phyloP scores from a whole-genome alignment of 2,329 filamentous ascomycete genomes.

The Ceratocystis destructans region DNA sequence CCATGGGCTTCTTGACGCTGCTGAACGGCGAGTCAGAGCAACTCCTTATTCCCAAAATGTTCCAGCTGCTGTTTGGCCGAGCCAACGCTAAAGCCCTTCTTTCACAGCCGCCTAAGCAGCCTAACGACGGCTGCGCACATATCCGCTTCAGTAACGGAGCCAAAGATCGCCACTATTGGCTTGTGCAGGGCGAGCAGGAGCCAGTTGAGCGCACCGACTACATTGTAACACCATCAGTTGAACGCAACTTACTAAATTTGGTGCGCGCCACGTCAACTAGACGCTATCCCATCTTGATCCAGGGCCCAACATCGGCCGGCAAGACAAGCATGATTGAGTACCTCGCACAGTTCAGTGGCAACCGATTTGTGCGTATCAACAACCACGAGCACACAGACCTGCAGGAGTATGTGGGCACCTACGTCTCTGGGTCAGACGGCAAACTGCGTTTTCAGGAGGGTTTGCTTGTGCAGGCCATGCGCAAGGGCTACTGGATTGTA shows the following conservation, averaged over 20 bases:
- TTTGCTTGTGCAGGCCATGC: slow-evolving; percentile 77
- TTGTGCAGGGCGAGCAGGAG: slow-evolving; percentile 59
- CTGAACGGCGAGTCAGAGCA: slow-evolving; percentile 70
- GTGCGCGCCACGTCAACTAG: slow-evolving; percentile 86
- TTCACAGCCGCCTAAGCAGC: slow-evolving; percentile 62
- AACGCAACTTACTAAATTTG: slow-evolving; percentile 85
- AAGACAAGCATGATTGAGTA: slow-evolving; percentile 99
- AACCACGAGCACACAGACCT: slow-evolving; percentile 98
- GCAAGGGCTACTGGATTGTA: slow-evolving; percentile 94
- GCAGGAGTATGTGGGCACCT: slow-evolving; percentile 93
- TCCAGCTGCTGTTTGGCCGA: slow-evolving; percentile 62
- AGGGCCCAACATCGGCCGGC: slow-evolving; percentile 90
- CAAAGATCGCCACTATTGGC: slow-evolving; percentile 68
- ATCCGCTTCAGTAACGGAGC: slow-evolving; percentile 59
- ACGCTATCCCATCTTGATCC: slow-evolving; percentile 83
- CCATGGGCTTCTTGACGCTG: slow-evolving; percentile 93
- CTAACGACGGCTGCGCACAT: slow-evolving; percentile 62
- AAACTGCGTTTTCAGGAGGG: slow-evolving; percentile 86
- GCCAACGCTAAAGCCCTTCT: slow-evolving; percentile 57
- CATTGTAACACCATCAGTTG: slow-evolving; percentile 90
- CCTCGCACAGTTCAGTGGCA: slow-evolving; percentile 87
- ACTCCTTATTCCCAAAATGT: slow-evolving; percentile 63
- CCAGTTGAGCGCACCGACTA: slow-evolving; percentile 67
- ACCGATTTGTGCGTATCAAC: slow-evolving; percentile 96
- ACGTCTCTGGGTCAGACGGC: slow-evolving; percentile 73